These are phyloP conservation scores for Sisymbrium irio DNA, from an alignment of 345 rosid genomes.

Conservation along the genomic window DNA sequence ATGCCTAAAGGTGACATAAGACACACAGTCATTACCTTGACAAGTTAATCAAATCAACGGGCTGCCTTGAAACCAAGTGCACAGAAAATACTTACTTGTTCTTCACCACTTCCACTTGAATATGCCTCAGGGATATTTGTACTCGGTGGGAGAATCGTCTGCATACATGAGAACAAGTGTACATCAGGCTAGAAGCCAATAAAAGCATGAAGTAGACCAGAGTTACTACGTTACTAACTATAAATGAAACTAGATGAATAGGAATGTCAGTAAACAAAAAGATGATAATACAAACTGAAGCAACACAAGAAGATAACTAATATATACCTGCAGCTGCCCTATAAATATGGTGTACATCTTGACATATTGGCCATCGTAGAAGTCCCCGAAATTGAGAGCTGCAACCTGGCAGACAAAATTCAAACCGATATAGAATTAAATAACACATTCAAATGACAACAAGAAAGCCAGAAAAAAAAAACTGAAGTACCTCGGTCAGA, in stretches of 20 bases:
- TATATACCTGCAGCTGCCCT: constrained; percentile 81
- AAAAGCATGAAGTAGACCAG: constrained; percentile 4
- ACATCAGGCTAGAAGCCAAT: constrained; percentile 15
- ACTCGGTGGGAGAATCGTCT: constrained; percentile 74
- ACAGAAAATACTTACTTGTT: constrained; percentile 56
- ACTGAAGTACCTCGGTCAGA: constrained; percentile 72
- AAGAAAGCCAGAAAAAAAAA: constrained; percentile 4
- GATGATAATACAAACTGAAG: neutral
- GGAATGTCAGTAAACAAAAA: neutral
- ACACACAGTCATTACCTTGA: neutral
- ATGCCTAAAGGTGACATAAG: constrained; percentile 62
- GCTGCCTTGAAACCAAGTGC: neutral
- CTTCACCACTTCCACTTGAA: constrained; percentile 80
- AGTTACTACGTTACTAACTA: neutral
- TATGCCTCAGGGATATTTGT: constrained; percentile 94
- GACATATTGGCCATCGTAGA: constrained; percentile 71
- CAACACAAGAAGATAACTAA: neutral
- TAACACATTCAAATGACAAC: neutral
- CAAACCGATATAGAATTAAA: neutral
- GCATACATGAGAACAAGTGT: constrained; percentile 25
- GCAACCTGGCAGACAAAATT: constrained; percentile 63
- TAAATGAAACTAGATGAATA: constrained; percentile 1
- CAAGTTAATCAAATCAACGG: neutral
- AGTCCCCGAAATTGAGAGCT: constrained; percentile 86
- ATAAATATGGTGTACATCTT: constrained; percentile 79